These are phyloP conservation scores for Nyssa sinensis DNA, from an alignment of 148 eudicot species.

Conservation along the genomic window DNA sequence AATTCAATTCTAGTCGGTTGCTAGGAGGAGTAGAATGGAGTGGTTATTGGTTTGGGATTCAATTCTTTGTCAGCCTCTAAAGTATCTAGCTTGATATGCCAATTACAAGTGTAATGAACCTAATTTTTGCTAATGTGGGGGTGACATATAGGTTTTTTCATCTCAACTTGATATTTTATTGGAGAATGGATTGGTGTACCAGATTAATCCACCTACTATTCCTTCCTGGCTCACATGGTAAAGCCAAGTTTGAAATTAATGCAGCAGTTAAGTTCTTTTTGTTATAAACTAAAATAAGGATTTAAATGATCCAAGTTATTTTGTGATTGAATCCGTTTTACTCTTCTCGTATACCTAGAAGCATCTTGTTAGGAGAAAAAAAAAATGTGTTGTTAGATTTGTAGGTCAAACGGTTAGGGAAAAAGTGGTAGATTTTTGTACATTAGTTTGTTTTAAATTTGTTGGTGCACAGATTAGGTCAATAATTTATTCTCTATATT, in stretches of 20 bases:
- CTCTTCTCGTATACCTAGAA: background rate
- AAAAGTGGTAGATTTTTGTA: background rate
- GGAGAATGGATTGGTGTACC: background rate
- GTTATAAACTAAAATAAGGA: background rate
- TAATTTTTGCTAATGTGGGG: background rate
- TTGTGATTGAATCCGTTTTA: background rate
- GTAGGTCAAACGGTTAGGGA: background rate
- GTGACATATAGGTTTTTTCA: no score
- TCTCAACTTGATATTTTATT: background rate
- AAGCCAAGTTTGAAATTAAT: background rate
- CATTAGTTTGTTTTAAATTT: background rate
- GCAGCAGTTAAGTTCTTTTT: background rate
- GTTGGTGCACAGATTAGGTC: background rate
- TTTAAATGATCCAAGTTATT: background rate
- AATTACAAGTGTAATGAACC: background rate
- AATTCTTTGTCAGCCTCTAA: background rate
- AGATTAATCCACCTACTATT: background rate
- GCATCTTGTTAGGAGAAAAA: background rate
- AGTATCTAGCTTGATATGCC: background rate
- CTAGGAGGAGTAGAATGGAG: no score
- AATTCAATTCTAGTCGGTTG: background rate
- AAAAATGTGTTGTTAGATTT: background rate
- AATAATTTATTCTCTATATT: background rate
- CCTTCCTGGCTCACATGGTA: background rate
- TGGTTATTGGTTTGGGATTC: no score